Percentiles rank a stretch among this genome's conserved stretches.
Evolutionary conservation across 345 rosid species (phyloP).

Genomic region (Hibiscus tridactylites): DNA sequence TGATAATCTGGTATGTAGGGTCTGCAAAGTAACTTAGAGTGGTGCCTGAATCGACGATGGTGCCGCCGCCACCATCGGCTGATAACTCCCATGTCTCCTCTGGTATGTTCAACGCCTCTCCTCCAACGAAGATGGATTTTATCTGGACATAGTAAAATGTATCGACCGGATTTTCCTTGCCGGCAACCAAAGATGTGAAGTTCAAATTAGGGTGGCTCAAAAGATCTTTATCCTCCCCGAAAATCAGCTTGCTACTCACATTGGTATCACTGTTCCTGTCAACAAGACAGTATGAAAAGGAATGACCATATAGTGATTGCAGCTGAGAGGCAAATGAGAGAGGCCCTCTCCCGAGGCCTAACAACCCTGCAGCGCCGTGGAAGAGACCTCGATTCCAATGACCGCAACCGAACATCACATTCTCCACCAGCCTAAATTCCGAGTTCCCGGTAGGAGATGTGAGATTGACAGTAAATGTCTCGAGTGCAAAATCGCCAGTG

Average conservation of each 20-base stretch:
- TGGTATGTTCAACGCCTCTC: constrained; percentile 54
- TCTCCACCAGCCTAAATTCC: constrained; percentile 42
- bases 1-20: constrained; percentile 57
- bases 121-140: constrained; percentile 59
- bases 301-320: constrained; percentile 66
- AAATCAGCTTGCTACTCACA: constrained; percentile 73
- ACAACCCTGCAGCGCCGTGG: constrained; percentile 75
- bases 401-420: constrained; percentile 90
- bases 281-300: constrained; percentile 84
- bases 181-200: constrained; percentile 61
- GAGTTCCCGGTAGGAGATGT: constrained; percentile 39
- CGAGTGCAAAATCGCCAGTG: constrained; percentile 72
- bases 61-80: constrained; percentile 60
- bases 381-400: constrained; percentile 83
- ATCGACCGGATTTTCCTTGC: constrained; percentile 45
- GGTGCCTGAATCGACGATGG: constrained; percentile 82
- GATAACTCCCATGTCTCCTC: constrained; percentile 62
- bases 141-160: constrained; percentile 74
- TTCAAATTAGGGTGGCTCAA: constrained; percentile 48
- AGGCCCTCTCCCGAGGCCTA: constrained; percentile 87
- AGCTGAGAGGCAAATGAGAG: constrained; percentile 85
- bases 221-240: constrained; percentile 66
- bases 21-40: constrained; percentile 61
- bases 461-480: constrained; percentile 74
- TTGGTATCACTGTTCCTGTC: constrained; percentile 55